phyloP scores from a whole-genome alignment of 768 basidiomycete species.

The Leccinum aurantiacum region DNA sequence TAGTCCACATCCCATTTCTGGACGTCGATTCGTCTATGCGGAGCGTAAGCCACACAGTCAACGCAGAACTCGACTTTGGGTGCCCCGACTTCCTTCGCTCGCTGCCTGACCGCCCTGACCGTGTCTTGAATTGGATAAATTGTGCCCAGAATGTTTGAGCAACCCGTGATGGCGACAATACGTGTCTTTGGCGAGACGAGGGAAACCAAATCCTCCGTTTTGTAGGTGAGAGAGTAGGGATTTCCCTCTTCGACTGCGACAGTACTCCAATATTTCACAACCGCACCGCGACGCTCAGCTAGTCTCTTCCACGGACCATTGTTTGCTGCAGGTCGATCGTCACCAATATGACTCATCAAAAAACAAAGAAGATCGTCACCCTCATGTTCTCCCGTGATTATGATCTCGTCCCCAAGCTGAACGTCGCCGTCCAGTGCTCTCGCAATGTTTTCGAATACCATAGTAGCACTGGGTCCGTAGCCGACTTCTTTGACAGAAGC shows the following conservation, averaged over 20 bases:
- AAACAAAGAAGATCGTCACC: conserved; percentile 39
- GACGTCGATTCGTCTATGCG: conserved; percentile 70
- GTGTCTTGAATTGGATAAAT: conserved; percentile 60
- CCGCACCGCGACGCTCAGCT: conserved; percentile 53
- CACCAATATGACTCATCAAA: background rate
- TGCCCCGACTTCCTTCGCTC: conserved; percentile 52
- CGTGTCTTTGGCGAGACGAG: conserved; percentile 67
- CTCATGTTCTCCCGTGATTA: conserved; percentile 81
- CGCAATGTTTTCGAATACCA: conserved; percentile 68
- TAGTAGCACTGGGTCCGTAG: conserved; percentile 65
- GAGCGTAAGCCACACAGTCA: conserved; percentile 80
- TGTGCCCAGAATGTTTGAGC: conserved; percentile 74
- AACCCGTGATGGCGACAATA: conserved; percentile 70
- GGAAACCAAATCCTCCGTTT: conserved; percentile 55
- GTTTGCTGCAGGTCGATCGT: conserved; percentile 50
- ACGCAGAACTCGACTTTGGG: conserved; percentile 64
- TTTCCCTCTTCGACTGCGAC: conserved; percentile 51
- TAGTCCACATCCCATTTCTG: conserved; percentile 78
- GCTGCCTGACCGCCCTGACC: conserved; percentile 48
- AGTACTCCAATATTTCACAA: conserved; percentile 60
- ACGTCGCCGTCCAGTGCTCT: conserved; percentile 58
- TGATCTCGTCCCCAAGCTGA: conserved; percentile 64
- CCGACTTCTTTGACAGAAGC: conserved; percentile 60
- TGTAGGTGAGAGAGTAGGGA: conserved; percentile 62
- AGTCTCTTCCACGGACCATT: conserved; percentile 75